These are phyloP conservation scores for Cantharellus anzutake DNA, from an alignment of 768 basidiomycete genomes.

Conservation along the genomic window DNA sequence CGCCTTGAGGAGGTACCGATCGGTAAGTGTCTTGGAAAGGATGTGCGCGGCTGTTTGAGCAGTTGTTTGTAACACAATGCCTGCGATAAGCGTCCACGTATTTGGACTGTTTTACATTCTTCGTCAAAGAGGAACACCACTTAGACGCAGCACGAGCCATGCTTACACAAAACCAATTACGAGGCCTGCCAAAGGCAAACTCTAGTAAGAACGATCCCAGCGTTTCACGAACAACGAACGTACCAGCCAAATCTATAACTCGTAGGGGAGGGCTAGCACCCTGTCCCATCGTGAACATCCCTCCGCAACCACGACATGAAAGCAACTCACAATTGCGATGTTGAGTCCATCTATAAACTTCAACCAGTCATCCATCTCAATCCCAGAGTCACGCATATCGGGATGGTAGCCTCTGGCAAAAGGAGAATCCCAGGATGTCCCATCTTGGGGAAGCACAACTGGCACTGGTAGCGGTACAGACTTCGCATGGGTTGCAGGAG, in stretches of 20 bases:
- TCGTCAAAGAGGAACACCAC: not conserved
- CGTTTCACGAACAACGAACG: not conserved
- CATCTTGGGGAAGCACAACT: not conserved
- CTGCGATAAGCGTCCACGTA: slow-evolving; percentile 2
- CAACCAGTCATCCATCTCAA: slow-evolving; percentile 4
- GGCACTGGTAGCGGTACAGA: not conserved
- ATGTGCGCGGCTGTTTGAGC: slow-evolving; percentile 3
- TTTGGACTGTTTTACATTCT: slow-evolving; percentile 1
- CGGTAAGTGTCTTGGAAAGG: slow-evolving; percentile 5
- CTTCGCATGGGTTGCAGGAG: not conserved
- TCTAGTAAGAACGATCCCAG: not conserved
- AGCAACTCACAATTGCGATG: not conserved
- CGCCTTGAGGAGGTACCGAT: slow-evolving; percentile 5
- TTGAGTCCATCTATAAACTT: slow-evolving; percentile 4
- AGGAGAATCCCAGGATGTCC: not conserved
- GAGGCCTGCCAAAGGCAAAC: not conserved
- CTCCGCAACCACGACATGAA: not conserved
- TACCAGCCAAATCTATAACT: slow-evolving; percentile 3
- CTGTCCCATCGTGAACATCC: slow-evolving; percentile 1
- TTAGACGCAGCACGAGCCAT: not conserved
- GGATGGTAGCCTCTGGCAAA: slow-evolving; percentile 1
- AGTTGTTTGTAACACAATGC: not conserved
- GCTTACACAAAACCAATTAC: slow-evolving; percentile 7
- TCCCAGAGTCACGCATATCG: not conserved
- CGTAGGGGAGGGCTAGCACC: slow-evolving; percentile 4